A percentile compares a stretch with the other conserved stretches of the same genome.
Conservation (phyloP, 1,284 basidiomycete species). For the Marasmius fiardii region DNA sequence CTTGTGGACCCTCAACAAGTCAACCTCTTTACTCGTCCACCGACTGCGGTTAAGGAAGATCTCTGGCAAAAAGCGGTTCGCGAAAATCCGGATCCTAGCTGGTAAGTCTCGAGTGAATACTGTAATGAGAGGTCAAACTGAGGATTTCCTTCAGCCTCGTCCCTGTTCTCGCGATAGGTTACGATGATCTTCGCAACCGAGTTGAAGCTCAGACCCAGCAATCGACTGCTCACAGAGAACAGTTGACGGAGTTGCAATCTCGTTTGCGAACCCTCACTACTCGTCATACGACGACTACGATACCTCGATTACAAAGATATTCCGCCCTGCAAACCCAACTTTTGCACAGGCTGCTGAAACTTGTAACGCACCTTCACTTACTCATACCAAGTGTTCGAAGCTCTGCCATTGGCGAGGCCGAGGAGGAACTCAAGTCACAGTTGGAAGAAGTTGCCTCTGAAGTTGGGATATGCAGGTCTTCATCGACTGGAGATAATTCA, state of each 20-base stretch:
- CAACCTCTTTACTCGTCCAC: conserved; percentile 68
- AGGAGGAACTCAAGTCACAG: conserved; percentile 66
- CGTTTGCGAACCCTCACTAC: conserved; percentile 64
- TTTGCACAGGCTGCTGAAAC: conserved; percentile 68
- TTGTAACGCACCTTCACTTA: conserved; percentile 76
- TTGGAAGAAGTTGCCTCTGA: conserved; percentile 62
- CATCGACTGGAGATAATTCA: conserved; percentile 53
- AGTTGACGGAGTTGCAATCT: conserved; percentile 69
- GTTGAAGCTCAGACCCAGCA: conserved; percentile 77
- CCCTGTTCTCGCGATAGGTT: conserved; percentile 79
- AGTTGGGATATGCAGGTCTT: conserved; percentile 8
- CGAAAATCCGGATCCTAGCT: conserved; percentile 81
- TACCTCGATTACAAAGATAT: conserved; percentile 66
- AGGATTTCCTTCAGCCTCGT: conserved; percentile 55
- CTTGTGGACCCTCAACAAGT: conserved; percentile 76
- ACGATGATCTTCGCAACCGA: conserved; percentile 79
- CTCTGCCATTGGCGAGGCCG: conserved; percentile 78
- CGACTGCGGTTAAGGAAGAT: conserved; percentile 70
- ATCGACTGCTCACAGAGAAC: conserved; percentile 68
- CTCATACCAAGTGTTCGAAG: conserved; percentile 78
- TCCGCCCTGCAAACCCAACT: conserved; percentile 70
- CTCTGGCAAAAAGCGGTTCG: conserved; percentile 79
- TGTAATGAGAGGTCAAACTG: conserved; percentile 1
- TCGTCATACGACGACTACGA: conserved; percentile 67
- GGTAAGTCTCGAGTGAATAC: conserved; percentile 36